These are phyloP conservation scores for Thinopyrum obtusiflorum DNA, from an alignment of 202 grass and related monocot genomes.

Conservation along the genomic window DNA sequence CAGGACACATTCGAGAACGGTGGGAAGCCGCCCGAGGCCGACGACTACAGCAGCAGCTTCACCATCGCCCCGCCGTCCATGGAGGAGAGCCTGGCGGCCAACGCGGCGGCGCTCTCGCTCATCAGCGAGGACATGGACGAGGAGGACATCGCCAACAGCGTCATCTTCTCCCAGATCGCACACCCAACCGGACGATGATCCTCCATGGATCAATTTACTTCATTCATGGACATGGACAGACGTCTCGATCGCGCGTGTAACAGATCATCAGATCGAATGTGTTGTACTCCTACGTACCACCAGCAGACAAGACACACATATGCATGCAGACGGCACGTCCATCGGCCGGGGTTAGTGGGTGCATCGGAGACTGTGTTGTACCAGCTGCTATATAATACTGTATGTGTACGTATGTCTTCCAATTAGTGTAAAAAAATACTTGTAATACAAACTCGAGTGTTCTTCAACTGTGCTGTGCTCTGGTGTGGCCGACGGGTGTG, in stretches of 20 bases:
- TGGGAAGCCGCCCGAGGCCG: constrained; percentile 19
- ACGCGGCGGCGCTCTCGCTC: constrained; percentile 21
- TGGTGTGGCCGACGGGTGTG: not conserved
- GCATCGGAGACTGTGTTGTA: too few relatives aligned
- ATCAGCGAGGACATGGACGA: constrained; percentile 58
- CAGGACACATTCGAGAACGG: constrained; percentile 56
- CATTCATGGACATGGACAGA: too few relatives aligned
- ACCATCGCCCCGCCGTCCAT: not conserved
- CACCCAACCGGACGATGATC: constrained; percentile 28
- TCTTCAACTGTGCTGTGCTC: not conserved
- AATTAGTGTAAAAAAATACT: not conserved
- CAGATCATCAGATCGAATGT: too few relatives aligned
- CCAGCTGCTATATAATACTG: too few relatives aligned
- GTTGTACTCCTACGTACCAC: too few relatives aligned
- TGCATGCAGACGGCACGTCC: too few relatives aligned
- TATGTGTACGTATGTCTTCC: not conserved
- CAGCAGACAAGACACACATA: too few relatives aligned
- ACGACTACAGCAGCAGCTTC: not conserved
- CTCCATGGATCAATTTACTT: too few relatives aligned
- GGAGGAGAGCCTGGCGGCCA: constrained; percentile 40
- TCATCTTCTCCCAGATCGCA: constrained; percentile 47
- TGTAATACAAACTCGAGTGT: not conserved
- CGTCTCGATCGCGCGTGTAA: too few relatives aligned
- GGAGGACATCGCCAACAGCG: constrained; percentile 53
- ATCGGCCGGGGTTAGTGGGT: too few relatives aligned